A percentile compares a stretch with the other conserved stretches of the same genome.
These are phyloP conservation scores for Waltergamsia citrina DNA, from an alignment of 2,329 filamentous ascomycete genomes.

Conservation along the genomic window DNA sequence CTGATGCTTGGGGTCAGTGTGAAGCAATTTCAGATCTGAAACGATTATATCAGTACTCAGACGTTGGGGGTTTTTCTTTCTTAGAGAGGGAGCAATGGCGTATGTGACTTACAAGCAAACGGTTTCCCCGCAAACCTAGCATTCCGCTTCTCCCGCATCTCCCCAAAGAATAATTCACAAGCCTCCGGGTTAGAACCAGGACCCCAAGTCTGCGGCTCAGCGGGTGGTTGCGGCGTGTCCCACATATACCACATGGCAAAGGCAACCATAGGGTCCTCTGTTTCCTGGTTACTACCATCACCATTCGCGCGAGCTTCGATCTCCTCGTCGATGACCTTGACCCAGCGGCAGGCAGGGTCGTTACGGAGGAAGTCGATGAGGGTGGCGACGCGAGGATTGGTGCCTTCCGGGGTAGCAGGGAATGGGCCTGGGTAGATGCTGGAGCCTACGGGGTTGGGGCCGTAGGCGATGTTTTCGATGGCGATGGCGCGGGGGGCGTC, in stretches of 20 bases:
- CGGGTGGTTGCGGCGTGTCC: constrained; percentile 10
- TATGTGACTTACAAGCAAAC: constrained; percentile 23
- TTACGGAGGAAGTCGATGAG: constrained; percentile 11
- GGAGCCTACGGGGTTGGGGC: constrained; percentile 15
- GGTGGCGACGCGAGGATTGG: constrained; percentile 10
- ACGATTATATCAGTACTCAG: too few species aligned
- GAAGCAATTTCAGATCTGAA: constrained; percentile 25
- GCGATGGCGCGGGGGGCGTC: constrained; percentile 23
- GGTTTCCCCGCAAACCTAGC: constrained; percentile 19
- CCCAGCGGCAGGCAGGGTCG: constrained; percentile 19
- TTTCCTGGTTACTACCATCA: too few species aligned
- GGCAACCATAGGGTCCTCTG: constrained; percentile 18
- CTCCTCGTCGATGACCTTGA: constrained; percentile 24
- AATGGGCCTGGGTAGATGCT: constrained; percentile 21
- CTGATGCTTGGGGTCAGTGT: constrained; percentile 26
- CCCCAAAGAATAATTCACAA: constrained; percentile 19
- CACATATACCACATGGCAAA: constrained; percentile 26
- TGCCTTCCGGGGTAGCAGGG: constrained; percentile 12
- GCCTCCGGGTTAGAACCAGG: constrained; percentile 21
- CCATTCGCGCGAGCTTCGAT: constrained; percentile 10
- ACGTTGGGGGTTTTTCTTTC: too few species aligned
- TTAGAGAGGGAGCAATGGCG: too few species aligned
- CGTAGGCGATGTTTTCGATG: constrained; percentile 28
- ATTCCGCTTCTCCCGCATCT: constrained; percentile 17
- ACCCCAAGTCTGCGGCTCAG: constrained; percentile 14